phyloP scores from a whole-genome alignment of 148 eudicot genomes.

The Persicaria maculosa region DNA sequence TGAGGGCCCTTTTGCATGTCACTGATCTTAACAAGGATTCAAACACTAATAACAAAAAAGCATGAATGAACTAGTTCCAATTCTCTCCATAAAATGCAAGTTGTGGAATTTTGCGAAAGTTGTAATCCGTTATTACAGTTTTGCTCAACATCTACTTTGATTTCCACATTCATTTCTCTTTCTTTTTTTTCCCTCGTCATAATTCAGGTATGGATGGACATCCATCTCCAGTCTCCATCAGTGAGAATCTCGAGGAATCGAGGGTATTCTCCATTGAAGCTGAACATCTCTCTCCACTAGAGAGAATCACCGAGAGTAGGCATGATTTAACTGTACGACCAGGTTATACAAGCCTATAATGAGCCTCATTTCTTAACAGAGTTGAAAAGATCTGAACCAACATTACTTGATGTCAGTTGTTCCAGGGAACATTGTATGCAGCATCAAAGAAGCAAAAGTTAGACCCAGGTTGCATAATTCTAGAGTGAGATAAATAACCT shows the following conservation, averaged over 20 bases:
- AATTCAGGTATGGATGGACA: too few species aligned
- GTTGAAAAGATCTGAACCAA: conserved; percentile 2
- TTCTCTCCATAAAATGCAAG: neutral
- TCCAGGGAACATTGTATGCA: neutral
- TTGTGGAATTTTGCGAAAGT: neutral
- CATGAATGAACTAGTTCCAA: neutral
- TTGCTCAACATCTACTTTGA: neutral
- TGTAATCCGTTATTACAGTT: neutral
- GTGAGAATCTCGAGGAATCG: too few species aligned
- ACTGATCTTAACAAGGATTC: neutral
- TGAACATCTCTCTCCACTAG: neutral
- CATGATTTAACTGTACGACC: neutral
- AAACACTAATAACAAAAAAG: neutral
- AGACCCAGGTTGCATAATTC: neutral
- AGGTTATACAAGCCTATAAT: neutral
- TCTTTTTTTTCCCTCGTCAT: too few species aligned
- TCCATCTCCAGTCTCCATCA: too few species aligned
- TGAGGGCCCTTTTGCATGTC: neutral
- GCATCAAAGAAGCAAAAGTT: neutral
- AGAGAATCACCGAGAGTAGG: neutral
- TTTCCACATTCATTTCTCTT: neutral
- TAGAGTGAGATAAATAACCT: conserved; percentile 38
- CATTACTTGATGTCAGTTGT: neutral
- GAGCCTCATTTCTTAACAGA: neutral
- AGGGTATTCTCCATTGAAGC: neutral